A percentile compares a stretch with the other conserved stretches of the same genome.
These are phyloP conservation scores for Ceratocystis destructans DNA, from an alignment of 2,329 filamentous ascomycete genomes.

Conservation along the genomic window DNA sequence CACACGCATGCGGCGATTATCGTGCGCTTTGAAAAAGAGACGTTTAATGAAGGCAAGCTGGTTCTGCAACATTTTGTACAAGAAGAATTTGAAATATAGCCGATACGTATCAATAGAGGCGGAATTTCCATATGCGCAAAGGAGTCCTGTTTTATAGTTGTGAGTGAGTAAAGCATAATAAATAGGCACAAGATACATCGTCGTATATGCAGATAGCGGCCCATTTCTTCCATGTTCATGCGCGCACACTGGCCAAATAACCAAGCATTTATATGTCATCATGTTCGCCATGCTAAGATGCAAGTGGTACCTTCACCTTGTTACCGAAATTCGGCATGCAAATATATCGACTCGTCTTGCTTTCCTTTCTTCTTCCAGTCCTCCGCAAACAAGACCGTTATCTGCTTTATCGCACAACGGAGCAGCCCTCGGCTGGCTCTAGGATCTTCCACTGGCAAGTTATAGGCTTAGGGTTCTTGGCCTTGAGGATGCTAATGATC, in stretches of 20 bases:
- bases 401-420: slow-evolving; percentile 29
- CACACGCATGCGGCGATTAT: slow-evolving; percentile 89
- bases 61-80: slow-evolving; percentile 72
- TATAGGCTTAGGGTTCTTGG: slow-evolving; percentile 41
- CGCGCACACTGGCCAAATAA: background rate
- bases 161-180: background rate
- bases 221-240: background rate
- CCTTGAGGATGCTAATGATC: slow-evolving; percentile 61
- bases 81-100: slow-evolving; percentile 44
- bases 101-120: background rate
- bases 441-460: slow-evolving; percentile 76
- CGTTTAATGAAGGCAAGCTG: slow-evolving; percentile 61
- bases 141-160: background rate
- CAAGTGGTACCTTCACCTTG: background rate
- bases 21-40: slow-evolving; percentile 52
- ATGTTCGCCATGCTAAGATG: background rate
- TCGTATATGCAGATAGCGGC: background rate
- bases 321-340: background rate
- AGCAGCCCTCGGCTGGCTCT: slow-evolving; percentile 66
- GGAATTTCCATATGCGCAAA: background rate
- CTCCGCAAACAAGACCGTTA: background rate
- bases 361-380: background rate
- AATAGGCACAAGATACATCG: background rate
- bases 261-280: background rate
- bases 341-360: background rate